phyloP scores from a whole-genome alignment of 2,329 filamentous ascomycete species.

The Colletotrichum lentis region DNA sequence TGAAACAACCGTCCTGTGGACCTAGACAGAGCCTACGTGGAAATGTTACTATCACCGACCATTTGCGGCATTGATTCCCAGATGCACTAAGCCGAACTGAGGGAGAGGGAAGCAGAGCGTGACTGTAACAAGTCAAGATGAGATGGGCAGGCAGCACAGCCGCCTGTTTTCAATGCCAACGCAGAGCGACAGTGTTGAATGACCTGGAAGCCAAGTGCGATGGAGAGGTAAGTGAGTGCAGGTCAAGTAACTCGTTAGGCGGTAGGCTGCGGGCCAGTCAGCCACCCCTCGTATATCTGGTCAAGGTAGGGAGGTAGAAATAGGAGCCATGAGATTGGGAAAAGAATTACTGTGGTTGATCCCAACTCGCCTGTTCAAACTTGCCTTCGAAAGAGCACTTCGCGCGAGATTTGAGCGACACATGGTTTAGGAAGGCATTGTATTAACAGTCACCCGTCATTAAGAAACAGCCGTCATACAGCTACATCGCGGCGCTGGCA shows the following conservation, averaged over 20 bases:
- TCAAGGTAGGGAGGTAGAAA: no score
- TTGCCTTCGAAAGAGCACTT: no score
- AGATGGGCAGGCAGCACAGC: background rate
- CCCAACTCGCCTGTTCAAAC: background rate
- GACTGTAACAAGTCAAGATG: background rate
- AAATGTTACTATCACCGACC: no score
- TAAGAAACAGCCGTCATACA: background rate
- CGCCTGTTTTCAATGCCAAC: background rate
- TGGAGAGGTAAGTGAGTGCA: no score
- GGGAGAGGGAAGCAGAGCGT: background rate
- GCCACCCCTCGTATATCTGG: background rate
- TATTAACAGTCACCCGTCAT: background rate
- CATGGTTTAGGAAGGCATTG: background rate
- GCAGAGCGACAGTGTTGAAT: background rate
- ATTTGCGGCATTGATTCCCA: no score
- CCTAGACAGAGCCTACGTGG: background rate
- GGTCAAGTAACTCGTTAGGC: no score
- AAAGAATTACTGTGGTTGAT: background rate
- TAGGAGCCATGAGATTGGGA: no score
- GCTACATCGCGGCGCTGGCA: background rate
- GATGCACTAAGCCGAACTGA: background rate
- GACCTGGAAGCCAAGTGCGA: no score
- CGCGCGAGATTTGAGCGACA: rapidly evolving
- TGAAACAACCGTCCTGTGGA: background rate
- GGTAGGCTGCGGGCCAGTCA: background rate